Conservation (phyloP, 108 stramenopile species). For the Nitzschia sp. region DNA sequence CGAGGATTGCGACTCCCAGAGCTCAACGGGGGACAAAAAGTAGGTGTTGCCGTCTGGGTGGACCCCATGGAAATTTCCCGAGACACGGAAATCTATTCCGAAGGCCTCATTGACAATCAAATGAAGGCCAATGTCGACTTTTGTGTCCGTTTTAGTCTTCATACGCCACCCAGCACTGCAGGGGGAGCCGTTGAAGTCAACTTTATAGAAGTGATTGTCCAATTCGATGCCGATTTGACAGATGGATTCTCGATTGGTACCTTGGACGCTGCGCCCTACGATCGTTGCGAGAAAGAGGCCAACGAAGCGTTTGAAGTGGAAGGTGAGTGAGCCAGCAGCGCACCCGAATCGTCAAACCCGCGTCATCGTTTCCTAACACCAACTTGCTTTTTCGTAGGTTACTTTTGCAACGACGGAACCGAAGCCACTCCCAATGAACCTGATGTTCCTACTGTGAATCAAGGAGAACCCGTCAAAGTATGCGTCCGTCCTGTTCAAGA, state of each 20-base stretch:
- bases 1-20: neutral
- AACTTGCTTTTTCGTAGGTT: too few species aligned
- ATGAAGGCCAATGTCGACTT: neutral
- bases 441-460: neutral
- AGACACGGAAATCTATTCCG: neutral
- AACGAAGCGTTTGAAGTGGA: neutral
- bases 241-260: slow-evolving; percentile 4
- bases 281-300: neutral
- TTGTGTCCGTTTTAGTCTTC: slow-evolving; percentile 2
- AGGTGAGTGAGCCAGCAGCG: too few species aligned
- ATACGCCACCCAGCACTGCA: neutral
- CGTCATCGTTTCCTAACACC: too few species aligned
- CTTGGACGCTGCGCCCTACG: neutral
- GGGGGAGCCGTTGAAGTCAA: slow-evolving; percentile 6
- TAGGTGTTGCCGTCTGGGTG: neutral
- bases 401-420: slow-evolving; percentile 2
- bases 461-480: slow-evolving; percentile 5
- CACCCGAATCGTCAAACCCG: too few species aligned
- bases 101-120: neutral
- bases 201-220: neutral
- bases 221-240: neutral
- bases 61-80: neutral
- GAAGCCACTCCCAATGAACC: neutral
- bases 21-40: neutral
- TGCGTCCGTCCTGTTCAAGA: neutral